These are phyloP conservation scores for Russula compacta DNA, from an alignment of 768 basidiomycete species.

Conservation along the genomic window DNA sequence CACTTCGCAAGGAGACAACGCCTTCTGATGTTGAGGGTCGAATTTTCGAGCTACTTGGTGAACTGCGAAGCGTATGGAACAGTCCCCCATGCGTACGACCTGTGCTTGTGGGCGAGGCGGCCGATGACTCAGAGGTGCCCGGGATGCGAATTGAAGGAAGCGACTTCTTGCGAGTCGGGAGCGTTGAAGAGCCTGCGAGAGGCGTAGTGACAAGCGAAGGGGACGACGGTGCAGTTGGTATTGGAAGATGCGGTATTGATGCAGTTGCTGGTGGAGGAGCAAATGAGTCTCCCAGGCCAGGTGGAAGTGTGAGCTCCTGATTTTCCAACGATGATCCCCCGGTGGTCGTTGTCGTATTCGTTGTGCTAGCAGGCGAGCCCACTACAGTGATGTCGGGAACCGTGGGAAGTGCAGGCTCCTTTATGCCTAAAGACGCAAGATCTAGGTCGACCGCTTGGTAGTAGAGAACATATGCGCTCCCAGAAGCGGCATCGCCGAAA, in stretches of 20 bases:
- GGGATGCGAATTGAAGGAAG: constrained; percentile 16
- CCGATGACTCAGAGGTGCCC: constrained; percentile 8
- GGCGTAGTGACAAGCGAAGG: constrained; percentile 19
- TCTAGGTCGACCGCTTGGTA: constrained; percentile 93
- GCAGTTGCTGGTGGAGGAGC: neutral
- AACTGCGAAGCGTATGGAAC: constrained; percentile 16
- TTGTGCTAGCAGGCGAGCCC: neutral
- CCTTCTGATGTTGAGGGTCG: constrained; percentile 17
- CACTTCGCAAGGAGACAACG: constrained; percentile 20
- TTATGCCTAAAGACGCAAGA: constrained; percentile 58
- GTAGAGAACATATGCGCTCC: constrained; percentile 93
- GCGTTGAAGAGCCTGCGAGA: constrained; percentile 10
- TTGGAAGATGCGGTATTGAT: neutral
- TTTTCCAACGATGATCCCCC: neutral
- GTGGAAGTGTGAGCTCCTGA: constrained; percentile 7
- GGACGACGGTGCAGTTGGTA: constrained; percentile 21
- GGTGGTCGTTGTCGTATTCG: neutral
- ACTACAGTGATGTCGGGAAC: constrained; percentile 18
- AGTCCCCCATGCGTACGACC: constrained; percentile 12
- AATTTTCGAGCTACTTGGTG: constrained; percentile 19
- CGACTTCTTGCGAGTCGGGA: constrained; percentile 16
- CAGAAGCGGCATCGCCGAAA: constrained; percentile 83
- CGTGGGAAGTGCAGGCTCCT: constrained; percentile 24
- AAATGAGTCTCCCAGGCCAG: constrained; percentile 6
- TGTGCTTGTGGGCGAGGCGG: constrained; percentile 6